Evolutionary conservation across 805 yeast genomes (phyloP), one percentile per base, ranked within the genome.

Genomic region (Millerozyma acaciae): DNA sequence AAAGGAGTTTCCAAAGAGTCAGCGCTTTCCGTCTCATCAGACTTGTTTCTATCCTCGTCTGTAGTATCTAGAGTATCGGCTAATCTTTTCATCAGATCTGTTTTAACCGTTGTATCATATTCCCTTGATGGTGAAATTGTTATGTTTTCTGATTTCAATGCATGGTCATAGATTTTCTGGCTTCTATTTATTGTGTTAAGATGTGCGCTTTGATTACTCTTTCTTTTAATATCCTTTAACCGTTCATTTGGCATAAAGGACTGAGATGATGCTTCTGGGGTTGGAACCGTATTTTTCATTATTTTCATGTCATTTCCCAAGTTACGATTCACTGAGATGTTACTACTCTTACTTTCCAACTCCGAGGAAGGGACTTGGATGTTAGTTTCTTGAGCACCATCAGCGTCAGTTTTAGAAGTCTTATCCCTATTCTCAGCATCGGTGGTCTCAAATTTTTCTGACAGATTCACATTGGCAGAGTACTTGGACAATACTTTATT

Each of bases 401-500:
- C 28, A 6, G n/a, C 16, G n/a, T 10, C 18, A 25, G 26, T 8
- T 12, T n/a, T 4, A 25, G 16, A n/a, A 10, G 6, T 2, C 3
- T 25, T 25, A 15, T n/a, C 7, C 6, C 6, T 25, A n/a, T 25
- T 25, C 5, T n/a, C n/a, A n/a, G n/a, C n/a, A n/a, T n/a, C n/a
- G n/a, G n/a, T n/a, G n/a, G n/a, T n/a, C n/a, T n/a, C n/a, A n/a
- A n/a, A n/a, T n/a, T n/a, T n/a, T n/a, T n/a, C n/a, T n/a, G n/a
- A n/a, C n/a, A n/a, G 22, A 4, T 29, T 5, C 15, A 26, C n/a
- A 2, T 35, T 35, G 15, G 51, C 44, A 9, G 67, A 56, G 48
- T 80, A 80, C 53, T 80, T 80, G 21, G 77, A 60, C 21, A 77
- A 63, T 9, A 80, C 80, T 47, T 75, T 78, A 16, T 58, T 53